Evolutionary conservation across 108 stramenopile species (phyloP), one percentile per base, ranked within the genome.

Genomic region (Skeletonema tropicum): DNA sequence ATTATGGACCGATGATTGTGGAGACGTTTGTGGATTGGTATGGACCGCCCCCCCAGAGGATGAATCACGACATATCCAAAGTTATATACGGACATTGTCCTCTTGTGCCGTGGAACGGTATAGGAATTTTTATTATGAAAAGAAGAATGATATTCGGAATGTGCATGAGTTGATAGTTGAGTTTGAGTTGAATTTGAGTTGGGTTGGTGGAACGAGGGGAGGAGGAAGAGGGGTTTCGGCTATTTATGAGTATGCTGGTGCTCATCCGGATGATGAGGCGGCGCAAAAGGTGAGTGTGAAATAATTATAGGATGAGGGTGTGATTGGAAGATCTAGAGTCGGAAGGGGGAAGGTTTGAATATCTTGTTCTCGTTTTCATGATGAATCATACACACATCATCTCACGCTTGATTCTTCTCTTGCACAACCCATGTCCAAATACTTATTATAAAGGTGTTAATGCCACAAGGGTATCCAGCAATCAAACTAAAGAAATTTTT

Each of bases 401-500:
- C 26, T 23, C 17, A 58, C 3, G 0, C 4, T 58, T 58, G 19
- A 0, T 58, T 30, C 11, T 26, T 3, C 0, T 30, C 21, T 29
- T 29, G 29, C 57, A 17, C 12, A 58, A 26, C 57, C 12, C 14
- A 8, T 58, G 57, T 26, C 21, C 21, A 26, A 19, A 57, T n/a
- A n/a, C n/a, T 29, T 29, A 29, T 13, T n/a, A 45, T n/a, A 15
- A 45, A 62, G 61, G 36, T 38, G 13, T 57, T 79, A n/a, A 3
- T 79, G 14, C 49, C 48, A 1, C 30, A 57, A 31, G 78, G 78
- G 10, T 79, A 73, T 57, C 78, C 78, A 23, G 78, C 78, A 46
- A 79, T 79, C 36, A 79, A 79, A 55, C 59, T 79, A 23, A 79
- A 79, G 55, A 79, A 79, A 49, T 79, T 79, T 55, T 79, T 73